These are phyloP conservation scores for Ceratocystis ficicola DNA, from an alignment of 2,329 filamentous ascomycete species.

Conservation along the genomic window DNA sequence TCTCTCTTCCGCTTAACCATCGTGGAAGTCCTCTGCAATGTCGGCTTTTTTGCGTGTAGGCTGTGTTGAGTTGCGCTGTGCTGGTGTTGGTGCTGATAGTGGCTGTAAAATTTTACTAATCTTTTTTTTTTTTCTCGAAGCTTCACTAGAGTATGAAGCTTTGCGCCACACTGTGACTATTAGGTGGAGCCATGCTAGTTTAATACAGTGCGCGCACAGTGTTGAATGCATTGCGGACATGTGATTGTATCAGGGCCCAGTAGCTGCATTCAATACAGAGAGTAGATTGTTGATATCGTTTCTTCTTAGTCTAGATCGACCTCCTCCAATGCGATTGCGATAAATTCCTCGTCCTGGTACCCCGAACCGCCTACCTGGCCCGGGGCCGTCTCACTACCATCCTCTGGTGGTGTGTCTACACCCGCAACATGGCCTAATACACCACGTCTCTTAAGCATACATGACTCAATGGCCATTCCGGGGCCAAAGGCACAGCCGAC, in stretches of 20 bases:
- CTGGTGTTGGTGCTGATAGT: background rate
- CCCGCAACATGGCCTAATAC: conserved; percentile 28
- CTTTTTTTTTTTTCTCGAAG: conserved; percentile 16
- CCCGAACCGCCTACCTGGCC: conserved; percentile 33
- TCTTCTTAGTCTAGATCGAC: conserved; percentile 25
- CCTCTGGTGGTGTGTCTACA: conserved; percentile 43
- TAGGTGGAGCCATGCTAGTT: background rate
- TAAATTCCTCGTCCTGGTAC: conserved; percentile 23
- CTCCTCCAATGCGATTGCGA: conserved; percentile 24
- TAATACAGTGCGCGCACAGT: background rate
- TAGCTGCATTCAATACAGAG: background rate
- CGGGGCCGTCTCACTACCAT: conserved; percentile 37
- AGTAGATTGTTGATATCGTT: background rate
- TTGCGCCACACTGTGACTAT: conserved; percentile 17
- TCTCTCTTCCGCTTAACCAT: conserved; percentile 50
- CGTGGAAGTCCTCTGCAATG: conserved; percentile 12
- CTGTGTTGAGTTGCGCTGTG: background rate
- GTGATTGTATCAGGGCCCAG: background rate
- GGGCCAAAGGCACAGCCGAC: conserved; percentile 60
- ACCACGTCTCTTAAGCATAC: conserved; percentile 45
- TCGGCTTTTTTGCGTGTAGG: background rate
- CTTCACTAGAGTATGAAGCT: conserved; percentile 4
- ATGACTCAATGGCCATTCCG: conserved; percentile 57
- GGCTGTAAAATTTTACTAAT: background rate
- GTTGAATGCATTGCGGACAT: background rate